phyloP scores from a whole-genome alignment of 2,329 filamentous ascomycete species.

The Purpureocillium lavendulum region DNA sequence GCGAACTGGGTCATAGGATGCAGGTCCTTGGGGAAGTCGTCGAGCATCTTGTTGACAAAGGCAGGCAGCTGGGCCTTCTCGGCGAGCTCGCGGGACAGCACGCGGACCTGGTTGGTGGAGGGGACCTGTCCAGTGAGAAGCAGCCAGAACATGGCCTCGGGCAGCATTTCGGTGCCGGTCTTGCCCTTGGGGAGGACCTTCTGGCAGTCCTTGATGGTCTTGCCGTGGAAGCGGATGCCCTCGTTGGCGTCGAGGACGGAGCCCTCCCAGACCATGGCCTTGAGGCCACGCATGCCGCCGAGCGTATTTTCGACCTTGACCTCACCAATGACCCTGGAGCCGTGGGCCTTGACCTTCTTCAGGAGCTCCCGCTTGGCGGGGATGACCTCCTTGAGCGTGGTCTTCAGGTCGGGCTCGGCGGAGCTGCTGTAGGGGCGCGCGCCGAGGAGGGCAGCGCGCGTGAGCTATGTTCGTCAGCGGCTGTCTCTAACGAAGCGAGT shows the following conservation, averaged over 20 bases:
- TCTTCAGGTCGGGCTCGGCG: constrained; percentile 82
- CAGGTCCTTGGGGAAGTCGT: constrained; percentile 79
- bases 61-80: constrained; percentile 75
- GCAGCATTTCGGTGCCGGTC: constrained; percentile 91
- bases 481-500: too few relatives aligned
- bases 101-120: constrained; percentile 70
- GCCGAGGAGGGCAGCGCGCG: constrained; percentile 19
- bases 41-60: constrained; percentile 81
- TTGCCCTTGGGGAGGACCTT: constrained; percentile 86
- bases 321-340: constrained; percentile 76
- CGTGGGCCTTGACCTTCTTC: constrained; percentile 85
- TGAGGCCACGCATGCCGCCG: constrained; percentile 94
- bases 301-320: constrained; percentile 91
- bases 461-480: constrained; percentile 14
- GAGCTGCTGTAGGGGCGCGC: constrained; percentile 56
- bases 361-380: constrained; percentile 89
- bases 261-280: constrained; percentile 98
- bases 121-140: constrained; percentile 90
- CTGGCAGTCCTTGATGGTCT: constrained; percentile 97
- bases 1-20: constrained; percentile 99
- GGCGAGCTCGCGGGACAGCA: constrained; percentile 77
- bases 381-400: constrained; percentile 73
- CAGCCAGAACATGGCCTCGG: constrained; percentile 99
- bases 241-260: constrained; percentile 94
- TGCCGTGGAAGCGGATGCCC: constrained; percentile 96